A percentile compares a stretch with the other conserved stretches of the same genome.
These are phyloP conservation scores for Podila verticillata DNA, from an alignment of 192 early-diverging fungal species.

Conservation along the genomic window DNA sequence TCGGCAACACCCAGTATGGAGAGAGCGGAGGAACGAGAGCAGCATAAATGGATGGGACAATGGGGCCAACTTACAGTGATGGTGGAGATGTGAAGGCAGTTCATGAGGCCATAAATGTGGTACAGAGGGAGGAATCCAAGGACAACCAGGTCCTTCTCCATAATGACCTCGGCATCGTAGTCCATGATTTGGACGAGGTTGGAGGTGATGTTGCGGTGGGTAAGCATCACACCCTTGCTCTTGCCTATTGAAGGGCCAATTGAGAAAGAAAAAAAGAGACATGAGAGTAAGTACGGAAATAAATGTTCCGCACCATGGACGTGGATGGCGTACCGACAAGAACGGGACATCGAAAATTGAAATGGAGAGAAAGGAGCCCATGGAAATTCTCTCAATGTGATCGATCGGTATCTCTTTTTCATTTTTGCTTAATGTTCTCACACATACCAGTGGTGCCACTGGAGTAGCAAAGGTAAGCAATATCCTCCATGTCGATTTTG, in stretches of 20 bases:
- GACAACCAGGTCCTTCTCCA: conserved; percentile 44
- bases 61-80: conserved; percentile 31
- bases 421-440: not conserved
- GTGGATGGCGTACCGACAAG: not conserved
- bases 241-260: conserved; percentile 47
- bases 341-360: not conserved
- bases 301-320: not conserved
- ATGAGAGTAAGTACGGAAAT: not conserved
- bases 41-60: too few relatives aligned
- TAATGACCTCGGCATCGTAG: conserved; percentile 56
- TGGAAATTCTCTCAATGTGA: too few relatives aligned
- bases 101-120: conserved; percentile 76
- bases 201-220: conserved; percentile 83
- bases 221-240: conserved; percentile 88
- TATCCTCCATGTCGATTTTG: conserved; percentile 32
- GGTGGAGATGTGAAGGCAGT: conserved; percentile 53
- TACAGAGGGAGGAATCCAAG: conserved; percentile 80
- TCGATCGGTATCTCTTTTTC: too few relatives aligned
- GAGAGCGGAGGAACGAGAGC: too few relatives aligned
- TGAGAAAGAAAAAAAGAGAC: too few relatives aligned
- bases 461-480: conserved; percentile 76
- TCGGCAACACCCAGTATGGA: too few relatives aligned
- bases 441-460: conserved; percentile 60
- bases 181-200: conserved; percentile 72
- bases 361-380: too few relatives aligned